Conservation (phyloP, 73 alveolate genomes). For the Paramecium octaurelia region DNA sequence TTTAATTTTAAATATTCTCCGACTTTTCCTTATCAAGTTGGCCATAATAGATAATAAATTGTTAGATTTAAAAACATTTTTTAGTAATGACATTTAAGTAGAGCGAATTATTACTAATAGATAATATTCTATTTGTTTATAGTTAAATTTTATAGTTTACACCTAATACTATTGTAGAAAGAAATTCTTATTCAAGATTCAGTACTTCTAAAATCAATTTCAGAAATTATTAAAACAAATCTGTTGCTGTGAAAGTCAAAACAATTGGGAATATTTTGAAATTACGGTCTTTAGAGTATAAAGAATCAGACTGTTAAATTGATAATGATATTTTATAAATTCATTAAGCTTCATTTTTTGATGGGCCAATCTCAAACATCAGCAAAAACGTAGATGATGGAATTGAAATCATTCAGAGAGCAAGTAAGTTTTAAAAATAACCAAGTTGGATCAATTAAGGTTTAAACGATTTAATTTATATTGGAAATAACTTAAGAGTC, state of each 20-base stretch:
- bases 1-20: neutral
- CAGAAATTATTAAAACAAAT: neutral
- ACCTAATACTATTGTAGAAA: neutral
- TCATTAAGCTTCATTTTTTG: neutral
- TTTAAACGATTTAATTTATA: neutral
- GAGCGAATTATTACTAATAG: neutral
- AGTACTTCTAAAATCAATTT: neutral
- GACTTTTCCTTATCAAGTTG: neutral
- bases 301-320: neutral
- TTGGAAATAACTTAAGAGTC: neutral
- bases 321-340: neutral
- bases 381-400: neutral
- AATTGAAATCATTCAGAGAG: neutral
- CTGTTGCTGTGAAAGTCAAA: neutral
- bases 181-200: neutral
- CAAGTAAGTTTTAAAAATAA: neutral
- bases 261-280: neutral
- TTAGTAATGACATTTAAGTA: neutral
- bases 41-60: neutral
- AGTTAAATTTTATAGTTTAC: neutral
- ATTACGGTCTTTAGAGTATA: neutral
- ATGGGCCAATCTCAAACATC: neutral
- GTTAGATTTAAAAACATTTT: neutral
- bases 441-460: neutral
- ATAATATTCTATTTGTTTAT: neutral